Base-by-base conservation (phyloP, 768 basidiomycete genomes). In the Rhizopogon rudus region DNA sequence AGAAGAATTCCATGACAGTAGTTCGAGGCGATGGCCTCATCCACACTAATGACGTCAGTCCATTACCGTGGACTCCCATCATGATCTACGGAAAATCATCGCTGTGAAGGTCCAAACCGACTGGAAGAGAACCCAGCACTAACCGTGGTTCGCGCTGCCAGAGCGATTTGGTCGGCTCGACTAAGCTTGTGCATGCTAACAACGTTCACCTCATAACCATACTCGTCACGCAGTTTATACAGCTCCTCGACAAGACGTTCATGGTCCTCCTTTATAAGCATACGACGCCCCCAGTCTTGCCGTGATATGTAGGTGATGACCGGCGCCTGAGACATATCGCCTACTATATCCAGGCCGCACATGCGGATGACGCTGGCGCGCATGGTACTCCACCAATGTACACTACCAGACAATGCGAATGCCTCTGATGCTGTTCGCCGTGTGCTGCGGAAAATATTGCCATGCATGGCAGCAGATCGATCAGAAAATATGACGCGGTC, bases 51-150 rank as follows among this genome's bases (percentile, higher is more conserved):
- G 91, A 80, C 0, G 93, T 95, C 37, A 97, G 68, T 33, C 91
- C 94, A 65, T 97, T 96, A 9, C 94, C 93, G 63, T 96, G 93
- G 14, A 96, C 88, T 55, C 93, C 93, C 81, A 95, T 87, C 86
- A 96, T 81, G 63, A 96, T 91, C 93, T 96, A 57, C 6, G 29
- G 3, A n/a, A 37, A 6, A 42, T 16, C 52, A 16, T 62, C 33
- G 12, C 20, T 14, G 39, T 35, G 17, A 57, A 8, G 52, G 44
- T 1, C 13, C 28, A 20, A n/a, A 48, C 1, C 3, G 13, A 40
- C 14, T n/a, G 40, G 31, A 46, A 7, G 31, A 46, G 7, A 60
- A 40, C n/a, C 42, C 6, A 45, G 31, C 35, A 70, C 84, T 62
- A 66, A 94, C 91, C 48, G 94, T 97, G 2, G 93, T 93, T 57